Evolutionary conservation across 805 yeast species (phyloP).

Genomic region (Lachancea quebecensis): DNA sequence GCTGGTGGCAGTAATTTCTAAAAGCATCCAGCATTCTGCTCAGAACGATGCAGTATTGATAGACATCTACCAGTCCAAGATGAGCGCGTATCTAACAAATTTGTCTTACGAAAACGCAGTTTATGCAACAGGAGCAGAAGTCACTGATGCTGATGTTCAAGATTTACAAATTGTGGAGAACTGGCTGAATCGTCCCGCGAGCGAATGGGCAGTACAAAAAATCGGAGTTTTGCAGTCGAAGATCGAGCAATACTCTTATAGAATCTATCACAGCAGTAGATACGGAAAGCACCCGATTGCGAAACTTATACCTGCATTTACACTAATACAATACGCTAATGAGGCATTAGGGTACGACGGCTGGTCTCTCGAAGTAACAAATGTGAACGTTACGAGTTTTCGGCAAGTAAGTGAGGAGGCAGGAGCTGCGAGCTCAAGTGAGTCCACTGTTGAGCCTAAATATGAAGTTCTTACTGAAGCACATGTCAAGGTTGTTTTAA

Average conservation of each 20-base stretch:
- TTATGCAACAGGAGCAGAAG: constrained; percentile 16
- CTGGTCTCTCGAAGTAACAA: constrained; percentile 43
- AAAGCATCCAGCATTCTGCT: neutral
- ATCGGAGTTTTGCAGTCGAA: constrained; percentile 45
- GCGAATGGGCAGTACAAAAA: constrained; percentile 41
- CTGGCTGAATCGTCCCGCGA: constrained; percentile 34
- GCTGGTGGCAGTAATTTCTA: neutral
- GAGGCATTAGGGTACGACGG: constrained; percentile 51
- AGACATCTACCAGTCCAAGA: neutral
- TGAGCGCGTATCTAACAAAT: constrained; percentile 9
- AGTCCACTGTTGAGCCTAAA: neutral
- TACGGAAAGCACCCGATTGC: constrained; percentile 24
- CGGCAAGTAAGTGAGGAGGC: constrained; percentile 3
- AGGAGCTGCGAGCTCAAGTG: neutral
- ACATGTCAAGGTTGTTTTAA: constrained; percentile 58
- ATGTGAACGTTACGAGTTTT: constrained; percentile 19
- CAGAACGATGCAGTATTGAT: neutral
- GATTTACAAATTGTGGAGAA: constrained; percentile 28
- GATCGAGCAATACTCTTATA: constrained; percentile 34
- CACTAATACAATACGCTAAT: constrained; percentile 39
- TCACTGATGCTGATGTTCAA: constrained; percentile 11
- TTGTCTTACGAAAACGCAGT: constrained; percentile 16
- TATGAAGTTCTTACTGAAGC: constrained; percentile 32
- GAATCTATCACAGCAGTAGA: constrained; percentile 22
- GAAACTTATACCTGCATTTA: constrained; percentile 30